Base-by-base conservation (phyloP, 495 filamentous ascomycete genomes). In the Hypoxylon intermedium region DNA sequence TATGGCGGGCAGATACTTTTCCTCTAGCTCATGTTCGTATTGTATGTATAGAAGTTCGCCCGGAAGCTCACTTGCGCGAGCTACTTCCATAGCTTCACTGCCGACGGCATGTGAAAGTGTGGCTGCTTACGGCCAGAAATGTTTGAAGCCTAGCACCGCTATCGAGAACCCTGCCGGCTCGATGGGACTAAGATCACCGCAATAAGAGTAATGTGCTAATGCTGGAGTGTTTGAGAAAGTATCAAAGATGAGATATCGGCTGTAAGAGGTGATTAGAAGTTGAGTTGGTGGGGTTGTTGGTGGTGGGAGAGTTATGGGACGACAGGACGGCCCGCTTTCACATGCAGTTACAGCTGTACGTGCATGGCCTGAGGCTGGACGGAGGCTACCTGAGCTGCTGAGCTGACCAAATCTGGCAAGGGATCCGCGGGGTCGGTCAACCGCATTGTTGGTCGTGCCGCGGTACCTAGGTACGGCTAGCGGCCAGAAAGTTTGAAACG, bases 1-100 rank as follows among this genome's bases (percentile, higher is more conserved):
- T 76, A 99, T 98, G 18, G 90, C 84, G 40, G 91, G 85, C 38
- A 98, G 86, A 64, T 94, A 96, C 43, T 83, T 75, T 28, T 86
- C 83, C 69, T 98, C 95, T 59, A 91, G 87, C 6, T 78, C 71
- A 66, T 85, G 82, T 48, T 92, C 83, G 72, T 98, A 99, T 69
- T 90, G 91, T 57, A 92, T 80, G 74, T 97, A 98, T 57, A 81
- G 81, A 55, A 96, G 83, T 50, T 87, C 80, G 23, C 77, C 58
- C 7, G 81, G 78, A 18, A 78, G 64, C 56, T 73, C 56, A 33
- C 51, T 66, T 15, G 58, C 20, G 31, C 51, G 66, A 21, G 65
- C 44, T 47, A 63, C 33, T 41, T 71, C 69, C 58, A 61, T 64
- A 52, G 54, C 56, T 58, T 58, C 49, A 23, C 41, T 24, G 38